Evolutionary conservation across 2,329 filamentous ascomycete genomes (phyloP).

Genomic region (Pseudocercospora eumusae): DNA sequence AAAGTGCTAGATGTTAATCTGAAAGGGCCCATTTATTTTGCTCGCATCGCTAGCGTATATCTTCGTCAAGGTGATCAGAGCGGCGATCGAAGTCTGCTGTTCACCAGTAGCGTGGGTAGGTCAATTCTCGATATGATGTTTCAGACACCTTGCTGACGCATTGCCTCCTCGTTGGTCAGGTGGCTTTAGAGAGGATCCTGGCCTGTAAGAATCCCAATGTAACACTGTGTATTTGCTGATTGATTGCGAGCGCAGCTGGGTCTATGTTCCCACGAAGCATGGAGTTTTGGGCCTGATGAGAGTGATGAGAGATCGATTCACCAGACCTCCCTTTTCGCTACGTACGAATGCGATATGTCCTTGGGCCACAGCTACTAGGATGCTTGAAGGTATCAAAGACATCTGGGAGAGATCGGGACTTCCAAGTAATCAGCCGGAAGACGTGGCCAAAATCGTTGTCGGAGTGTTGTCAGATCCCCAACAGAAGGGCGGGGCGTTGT

Average conservation of each 20-base stretch:
- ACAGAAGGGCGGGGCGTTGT: conserved; percentile 47
- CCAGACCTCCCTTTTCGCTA: conserved; percentile 37
- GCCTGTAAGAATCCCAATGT: conserved; percentile 33
- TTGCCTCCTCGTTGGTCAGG: conserved; percentile 32
- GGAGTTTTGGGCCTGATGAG: conserved; percentile 55
- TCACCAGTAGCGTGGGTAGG: conserved; percentile 46
- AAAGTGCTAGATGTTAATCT: conserved; percentile 34
- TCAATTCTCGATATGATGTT: background rate
- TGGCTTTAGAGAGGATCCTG: conserved; percentile 53
- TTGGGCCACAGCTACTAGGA: conserved; percentile 47
- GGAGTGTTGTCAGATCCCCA: conserved; percentile 40
- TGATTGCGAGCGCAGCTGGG: conserved; percentile 30
- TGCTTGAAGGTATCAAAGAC: conserved; percentile 42
- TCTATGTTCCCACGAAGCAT: conserved; percentile 54
- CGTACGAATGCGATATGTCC: conserved; percentile 50
- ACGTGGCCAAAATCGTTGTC: conserved; percentile 45
- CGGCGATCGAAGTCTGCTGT: conserved; percentile 46
- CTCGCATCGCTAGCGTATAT: conserved; percentile 54
- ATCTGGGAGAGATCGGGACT: conserved; percentile 44
- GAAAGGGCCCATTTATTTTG: conserved; percentile 50
- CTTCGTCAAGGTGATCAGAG: conserved; percentile 45
- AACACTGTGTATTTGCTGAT: background rate
- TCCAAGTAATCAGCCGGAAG: conserved; percentile 44
- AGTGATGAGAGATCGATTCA: conserved; percentile 44
- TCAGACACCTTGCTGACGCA: background rate